These are phyloP conservation scores for Exophiala aquamarina DNA, from an alignment of 2,329 filamentous ascomycete genomes.

Conservation along the genomic window DNA sequence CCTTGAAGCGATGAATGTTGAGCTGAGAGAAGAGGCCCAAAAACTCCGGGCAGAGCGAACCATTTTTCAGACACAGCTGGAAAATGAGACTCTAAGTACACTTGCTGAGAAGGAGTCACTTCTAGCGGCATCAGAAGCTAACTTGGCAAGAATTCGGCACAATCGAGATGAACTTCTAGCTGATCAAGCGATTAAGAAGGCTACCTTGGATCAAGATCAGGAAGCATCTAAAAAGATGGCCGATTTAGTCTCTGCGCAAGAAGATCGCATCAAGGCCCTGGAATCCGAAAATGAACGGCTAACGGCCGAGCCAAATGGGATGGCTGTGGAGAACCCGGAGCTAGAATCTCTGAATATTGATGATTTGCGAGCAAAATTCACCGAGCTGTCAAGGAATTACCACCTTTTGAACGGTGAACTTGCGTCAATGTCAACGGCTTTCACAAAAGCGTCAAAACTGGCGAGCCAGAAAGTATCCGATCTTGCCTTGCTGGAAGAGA, in stretches of 20 bases:
- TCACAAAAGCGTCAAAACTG: constrained; percentile 81
- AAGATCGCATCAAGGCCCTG: constrained; percentile 75
- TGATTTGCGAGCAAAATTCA: constrained; percentile 71
- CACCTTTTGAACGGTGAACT: constrained; percentile 83
- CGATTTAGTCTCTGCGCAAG: constrained; percentile 75
- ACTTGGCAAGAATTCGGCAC: constrained; percentile 81
- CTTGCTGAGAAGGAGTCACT: constrained; percentile 79
- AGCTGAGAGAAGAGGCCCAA: constrained; percentile 79
- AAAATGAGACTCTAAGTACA: constrained; percentile 72
- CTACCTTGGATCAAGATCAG: constrained; percentile 73
- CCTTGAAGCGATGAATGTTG: constrained; percentile 82
- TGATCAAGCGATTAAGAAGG: constrained; percentile 76
- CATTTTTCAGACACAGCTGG: constrained; percentile 74
- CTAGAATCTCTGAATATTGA: constrained; percentile 57
- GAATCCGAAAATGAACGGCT: constrained; percentile 81
- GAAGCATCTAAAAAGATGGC: constrained; percentile 70
- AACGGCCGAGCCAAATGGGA: constrained; percentile 31
- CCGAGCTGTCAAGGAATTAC: constrained; percentile 76
- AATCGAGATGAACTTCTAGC: constrained; percentile 81
- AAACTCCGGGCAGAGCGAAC: constrained; percentile 83
- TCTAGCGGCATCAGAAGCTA: constrained; percentile 75
- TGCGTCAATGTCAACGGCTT: constrained; percentile 84
- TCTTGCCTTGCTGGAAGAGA: constrained; percentile 73
- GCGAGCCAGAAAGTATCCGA: constrained; percentile 87
- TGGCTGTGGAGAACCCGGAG: constrained; percentile 22